Conservation (phyloP, 805 yeast species). For the Cyberlindnera mycetangii region DNA sequence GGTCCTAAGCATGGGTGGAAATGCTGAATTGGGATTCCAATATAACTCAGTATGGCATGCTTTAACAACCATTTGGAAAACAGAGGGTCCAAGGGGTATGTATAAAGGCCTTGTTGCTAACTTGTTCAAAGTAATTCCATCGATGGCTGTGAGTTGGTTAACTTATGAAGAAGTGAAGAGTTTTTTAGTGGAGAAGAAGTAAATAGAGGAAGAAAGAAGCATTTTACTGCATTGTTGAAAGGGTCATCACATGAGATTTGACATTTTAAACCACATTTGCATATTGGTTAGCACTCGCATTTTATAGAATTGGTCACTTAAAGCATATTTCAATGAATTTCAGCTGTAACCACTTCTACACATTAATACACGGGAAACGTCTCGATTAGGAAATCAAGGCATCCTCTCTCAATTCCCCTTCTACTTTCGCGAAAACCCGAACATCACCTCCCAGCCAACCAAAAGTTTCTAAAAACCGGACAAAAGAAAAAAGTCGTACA, state of each 20-base stretch:
- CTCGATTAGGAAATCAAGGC: constrained; percentile 12
- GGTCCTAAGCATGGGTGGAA: constrained; percentile 76
- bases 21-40: constrained; percentile 68
- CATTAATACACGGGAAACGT: neutral
- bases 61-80: constrained; percentile 57
- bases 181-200: constrained; percentile 17
- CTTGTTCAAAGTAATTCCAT: constrained; percentile 85
- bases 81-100: constrained; percentile 73
- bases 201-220: no score
- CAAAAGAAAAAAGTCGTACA: constrained; percentile 11
- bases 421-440: constrained; percentile 4
- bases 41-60: constrained; percentile 80
- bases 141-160: constrained; percentile 95
- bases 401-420: neutral
- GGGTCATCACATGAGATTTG: no score
- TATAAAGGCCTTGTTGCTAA: constrained; percentile 78
- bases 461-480: constrained; percentile 10
- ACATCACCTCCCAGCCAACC: constrained; percentile 19
- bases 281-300: neutral
- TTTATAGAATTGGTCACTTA: neutral
- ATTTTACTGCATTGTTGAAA: no score
- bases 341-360: neutral
- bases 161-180: constrained; percentile 73
- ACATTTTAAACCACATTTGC: constrained; percentile 2
- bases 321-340: neutral